Evolutionary conservation across 1,284 basidiomycete genomes (phyloP).

Genomic region (Fistulinella staudtii): DNA sequence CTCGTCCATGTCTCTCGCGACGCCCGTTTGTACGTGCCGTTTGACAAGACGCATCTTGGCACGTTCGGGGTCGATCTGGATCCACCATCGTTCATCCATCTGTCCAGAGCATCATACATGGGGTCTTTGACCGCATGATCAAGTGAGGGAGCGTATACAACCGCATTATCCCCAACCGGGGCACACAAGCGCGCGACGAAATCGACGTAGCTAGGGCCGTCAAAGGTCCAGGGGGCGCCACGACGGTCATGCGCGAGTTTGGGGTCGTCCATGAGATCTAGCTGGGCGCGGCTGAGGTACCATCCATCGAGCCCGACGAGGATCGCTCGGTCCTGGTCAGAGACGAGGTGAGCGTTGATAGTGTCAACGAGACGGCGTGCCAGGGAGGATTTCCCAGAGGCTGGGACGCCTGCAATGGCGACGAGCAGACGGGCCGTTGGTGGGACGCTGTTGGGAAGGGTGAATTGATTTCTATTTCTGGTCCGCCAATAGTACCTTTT

Average conservation of each 20-base stretch:
- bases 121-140: slow-evolving; percentile 70
- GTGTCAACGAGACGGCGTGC: slow-evolving; percentile 49
- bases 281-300: slow-evolving; percentile 69
- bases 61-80: slow-evolving; percentile 58
- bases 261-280: slow-evolving; percentile 67
- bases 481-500: no score
- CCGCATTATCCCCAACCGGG: slow-evolving; percentile 33
- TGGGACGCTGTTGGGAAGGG: slow-evolving; percentile 11
- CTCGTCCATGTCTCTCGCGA: slow-evolving; percentile 62
- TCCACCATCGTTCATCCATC: slow-evolving; percentile 79
- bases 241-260: slow-evolving; percentile 65
- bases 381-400: slow-evolving; percentile 79
- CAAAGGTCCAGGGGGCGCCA: slow-evolving; percentile 76
- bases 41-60: slow-evolving; percentile 66
- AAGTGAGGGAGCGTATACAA: slow-evolving; percentile 68
- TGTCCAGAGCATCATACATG: slow-evolving; percentile 47
- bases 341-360: slow-evolving; percentile 22
- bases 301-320: slow-evolving; percentile 82
- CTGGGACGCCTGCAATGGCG: slow-evolving; percentile 77
- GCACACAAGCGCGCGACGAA: slow-evolving; percentile 56
- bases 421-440: slow-evolving; percentile 56
- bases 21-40: slow-evolving; percentile 73
- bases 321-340: slow-evolving; percentile 40
- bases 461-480: no score
- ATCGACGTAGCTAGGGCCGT: slow-evolving; percentile 57